phyloP scores from a whole-genome alignment of 306 rosid species.

The Medicago lupulina region DNA sequence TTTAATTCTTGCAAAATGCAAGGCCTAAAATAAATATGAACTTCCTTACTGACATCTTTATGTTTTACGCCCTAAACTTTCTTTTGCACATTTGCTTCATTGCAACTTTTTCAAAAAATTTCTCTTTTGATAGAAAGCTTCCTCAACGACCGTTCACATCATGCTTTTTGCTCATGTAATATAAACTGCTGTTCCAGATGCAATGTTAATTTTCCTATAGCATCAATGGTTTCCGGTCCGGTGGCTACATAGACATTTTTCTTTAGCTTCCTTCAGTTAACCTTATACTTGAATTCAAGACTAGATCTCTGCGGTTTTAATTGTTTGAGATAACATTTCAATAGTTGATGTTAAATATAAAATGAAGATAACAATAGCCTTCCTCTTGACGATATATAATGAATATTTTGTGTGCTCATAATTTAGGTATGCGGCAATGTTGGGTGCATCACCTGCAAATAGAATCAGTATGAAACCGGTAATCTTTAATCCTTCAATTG shows the following conservation, averaged over 20 bases:
- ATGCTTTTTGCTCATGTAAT: slow-evolving; percentile 26
- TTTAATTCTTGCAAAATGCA: slow-evolving; percentile 15
- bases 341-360: slow-evolving; percentile 35
- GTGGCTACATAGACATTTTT: neutral
- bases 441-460: slow-evolving; percentile 78
- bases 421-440: slow-evolving; percentile 90
- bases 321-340: slow-evolving; percentile 40
- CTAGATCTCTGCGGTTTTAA: slow-evolving; percentile 21
- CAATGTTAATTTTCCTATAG: too few relatives aligned
- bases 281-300: slow-evolving; percentile 31
- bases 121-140: slow-evolving; percentile 2
- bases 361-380: slow-evolving; percentile 19
- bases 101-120: neutral
- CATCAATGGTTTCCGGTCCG: slow-evolving; percentile 19
- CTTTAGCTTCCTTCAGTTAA: slow-evolving; percentile 1
- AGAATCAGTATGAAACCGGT: slow-evolving; percentile 81
- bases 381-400: slow-evolving; percentile 34
- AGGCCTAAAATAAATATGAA: slow-evolving; percentile 7
- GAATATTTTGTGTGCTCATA: slow-evolving; percentile 37
- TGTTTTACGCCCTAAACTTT: neutral
- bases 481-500: slow-evolving; percentile 35
- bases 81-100: slow-evolving; percentile 20
- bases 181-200: slow-evolving; percentile 8
- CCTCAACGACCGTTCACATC: neutral
- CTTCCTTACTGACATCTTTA: neutral